phyloP scores from a whole-genome alignment of 768 basidiomycete genomes.

The Termitomyces sp. region DNA sequence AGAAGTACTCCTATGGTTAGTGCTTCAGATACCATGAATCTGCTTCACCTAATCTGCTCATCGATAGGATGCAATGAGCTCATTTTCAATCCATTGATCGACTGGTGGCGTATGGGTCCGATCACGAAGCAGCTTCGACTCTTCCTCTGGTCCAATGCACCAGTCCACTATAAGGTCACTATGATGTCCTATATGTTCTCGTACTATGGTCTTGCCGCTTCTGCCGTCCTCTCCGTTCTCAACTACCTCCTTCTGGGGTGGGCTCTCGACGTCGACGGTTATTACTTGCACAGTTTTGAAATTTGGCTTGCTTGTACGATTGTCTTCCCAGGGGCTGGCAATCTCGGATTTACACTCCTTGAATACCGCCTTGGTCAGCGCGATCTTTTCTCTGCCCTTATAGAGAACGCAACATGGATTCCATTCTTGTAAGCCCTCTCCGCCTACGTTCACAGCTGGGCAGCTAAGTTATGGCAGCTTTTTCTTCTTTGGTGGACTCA shows the following conservation, averaged over 20 bases:
- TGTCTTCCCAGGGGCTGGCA: constrained; percentile 69
- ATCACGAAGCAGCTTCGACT: constrained; percentile 78
- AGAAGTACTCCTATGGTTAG: constrained; percentile 79
- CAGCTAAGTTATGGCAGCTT: constrained; percentile 41
- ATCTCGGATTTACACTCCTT: constrained; percentile 63
- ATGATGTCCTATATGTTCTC: constrained; percentile 75
- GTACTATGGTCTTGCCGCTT: constrained; percentile 64
- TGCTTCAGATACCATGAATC: neutral
- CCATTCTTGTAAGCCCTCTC: constrained; percentile 69
- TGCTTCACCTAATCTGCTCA: neutral
- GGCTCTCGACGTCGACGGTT: constrained; percentile 62
- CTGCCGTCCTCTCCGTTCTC: constrained; percentile 58
- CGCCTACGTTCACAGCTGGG: constrained; percentile 12
- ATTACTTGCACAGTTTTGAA: constrained; percentile 70
- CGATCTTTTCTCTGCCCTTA: constrained; percentile 44
- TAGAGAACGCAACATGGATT: constrained; percentile 65
- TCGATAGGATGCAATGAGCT: constrained; percentile 68
- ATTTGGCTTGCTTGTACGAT: constrained; percentile 74
- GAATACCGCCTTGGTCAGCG: constrained; percentile 67
- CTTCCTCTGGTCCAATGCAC: constrained; percentile 76
- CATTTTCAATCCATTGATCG: constrained; percentile 78
- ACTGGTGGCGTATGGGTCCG: constrained; percentile 79
- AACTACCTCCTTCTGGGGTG: constrained; percentile 74
- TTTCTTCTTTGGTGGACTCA: constrained; percentile 78
- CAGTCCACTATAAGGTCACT: constrained; percentile 80